phyloP scores from a whole-genome alignment of 768 basidiomycete genomes.

The Phlegmacium glaucopus region DNA sequence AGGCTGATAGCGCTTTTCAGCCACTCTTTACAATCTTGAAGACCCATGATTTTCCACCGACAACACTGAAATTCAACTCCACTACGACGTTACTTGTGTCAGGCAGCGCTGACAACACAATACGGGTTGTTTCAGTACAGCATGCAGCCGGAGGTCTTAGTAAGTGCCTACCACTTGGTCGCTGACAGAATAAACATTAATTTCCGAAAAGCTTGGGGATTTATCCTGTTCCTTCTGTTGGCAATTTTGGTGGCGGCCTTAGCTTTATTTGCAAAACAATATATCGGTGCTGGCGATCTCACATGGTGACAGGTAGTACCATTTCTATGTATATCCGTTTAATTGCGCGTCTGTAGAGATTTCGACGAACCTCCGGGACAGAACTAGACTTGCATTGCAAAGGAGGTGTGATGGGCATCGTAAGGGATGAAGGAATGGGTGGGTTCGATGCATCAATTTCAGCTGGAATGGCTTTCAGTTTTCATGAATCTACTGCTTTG shows the following conservation, averaged over 20 bases:
- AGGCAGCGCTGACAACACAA: constrained; percentile 86
- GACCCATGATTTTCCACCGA: constrained; percentile 94
- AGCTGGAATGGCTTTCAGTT: no score
- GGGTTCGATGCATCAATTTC: no score
- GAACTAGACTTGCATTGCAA: no score
- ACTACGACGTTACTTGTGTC: constrained; percentile 77
- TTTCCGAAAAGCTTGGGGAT: constrained; percentile 32
- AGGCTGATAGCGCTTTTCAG: constrained; percentile 35
- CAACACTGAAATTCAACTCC: constrained; percentile 86
- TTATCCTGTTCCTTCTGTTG: constrained; percentile 37
- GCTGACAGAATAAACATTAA: constrained; percentile 5
- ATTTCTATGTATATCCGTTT: no score
- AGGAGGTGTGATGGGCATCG: no score
- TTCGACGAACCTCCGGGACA: no score
- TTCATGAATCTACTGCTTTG: no score
- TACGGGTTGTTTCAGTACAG: constrained; percentile 59
- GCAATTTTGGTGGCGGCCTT: constrained; percentile 40
- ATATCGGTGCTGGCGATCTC: constrained; percentile 6
- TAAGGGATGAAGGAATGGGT: no score
- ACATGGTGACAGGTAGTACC: constrained; percentile 7
- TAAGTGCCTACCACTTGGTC: constrained; percentile 31
- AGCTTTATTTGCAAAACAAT: constrained; percentile 37
- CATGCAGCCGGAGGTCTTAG: constrained; percentile 43
- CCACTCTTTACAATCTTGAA: constrained; percentile 85
- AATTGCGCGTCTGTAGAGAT: no score